Conservation (phyloP, 2,329 filamentous ascomycete genomes). For the Ceratocystiopsis minuta region DNA sequence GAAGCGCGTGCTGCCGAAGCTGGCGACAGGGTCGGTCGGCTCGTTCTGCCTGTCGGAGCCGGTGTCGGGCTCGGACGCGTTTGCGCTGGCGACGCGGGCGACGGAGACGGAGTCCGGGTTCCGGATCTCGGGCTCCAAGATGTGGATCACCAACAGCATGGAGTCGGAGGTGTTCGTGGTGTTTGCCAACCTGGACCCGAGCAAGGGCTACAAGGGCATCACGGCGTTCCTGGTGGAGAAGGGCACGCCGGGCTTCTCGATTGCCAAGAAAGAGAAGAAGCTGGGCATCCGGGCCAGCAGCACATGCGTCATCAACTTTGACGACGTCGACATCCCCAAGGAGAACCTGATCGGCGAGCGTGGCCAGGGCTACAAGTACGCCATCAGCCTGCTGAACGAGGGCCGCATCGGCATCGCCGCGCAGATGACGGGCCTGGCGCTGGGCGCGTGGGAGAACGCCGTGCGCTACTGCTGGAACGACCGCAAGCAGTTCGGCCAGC, state of each 20-base stretch:
- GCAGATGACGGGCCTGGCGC: constrained; percentile 92
- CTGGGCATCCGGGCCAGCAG: constrained; percentile 89
- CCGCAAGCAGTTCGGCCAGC: constrained; percentile 84
- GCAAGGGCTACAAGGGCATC: constrained; percentile 91
- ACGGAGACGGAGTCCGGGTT: constrained; percentile 69
- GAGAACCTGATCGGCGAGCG: constrained; percentile 76
- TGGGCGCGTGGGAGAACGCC: constrained; percentile 91
- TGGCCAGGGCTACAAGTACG: constrained; percentile 94
- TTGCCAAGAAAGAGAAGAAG: constrained; percentile 99
- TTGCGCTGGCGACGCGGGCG: constrained; percentile 83
- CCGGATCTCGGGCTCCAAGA: constrained; percentile 80
- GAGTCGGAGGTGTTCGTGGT: constrained; percentile 94
- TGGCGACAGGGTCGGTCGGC: constrained; percentile 78
- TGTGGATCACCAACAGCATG: constrained; percentile 99
- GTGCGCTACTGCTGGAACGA: constrained; percentile 95
- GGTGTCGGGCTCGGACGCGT: constrained; percentile 84
- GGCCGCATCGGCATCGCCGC: constrained; percentile 94
- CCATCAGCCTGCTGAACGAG: constrained; percentile 85
- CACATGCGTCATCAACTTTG: constrained; percentile 94
- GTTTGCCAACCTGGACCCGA: constrained; percentile 85
- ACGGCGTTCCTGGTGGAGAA: constrained; percentile 93
- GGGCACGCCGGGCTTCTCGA: constrained; percentile 70
- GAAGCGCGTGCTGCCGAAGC: constrained; percentile 72
- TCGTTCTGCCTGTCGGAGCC: constrained; percentile 91
- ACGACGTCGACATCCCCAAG: constrained; percentile 80